phyloP scores from a whole-genome alignment of 108 stramenopile species.

The Poteriospumella lacustris region DNA sequence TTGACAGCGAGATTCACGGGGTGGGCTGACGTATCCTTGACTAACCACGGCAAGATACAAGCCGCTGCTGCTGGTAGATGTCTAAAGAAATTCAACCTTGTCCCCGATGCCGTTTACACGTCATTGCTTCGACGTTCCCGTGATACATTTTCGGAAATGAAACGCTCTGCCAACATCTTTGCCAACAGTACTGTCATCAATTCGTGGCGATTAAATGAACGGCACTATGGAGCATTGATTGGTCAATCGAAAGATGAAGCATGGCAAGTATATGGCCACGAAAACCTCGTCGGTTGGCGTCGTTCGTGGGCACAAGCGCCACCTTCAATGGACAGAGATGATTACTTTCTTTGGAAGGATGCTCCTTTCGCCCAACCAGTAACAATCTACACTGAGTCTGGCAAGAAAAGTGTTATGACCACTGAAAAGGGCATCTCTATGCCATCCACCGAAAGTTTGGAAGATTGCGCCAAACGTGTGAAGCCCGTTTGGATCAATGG shows the following conservation, averaged over 20 bases:
- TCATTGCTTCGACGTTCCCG: neutral
- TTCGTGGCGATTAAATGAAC: slow-evolving; percentile 45
- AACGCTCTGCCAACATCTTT: neutral
- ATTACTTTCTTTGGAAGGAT: neutral
- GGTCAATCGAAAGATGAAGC: slow-evolving; percentile 40
- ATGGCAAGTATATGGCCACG: slow-evolving; percentile 36
- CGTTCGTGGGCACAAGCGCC: slow-evolving; percentile 34
- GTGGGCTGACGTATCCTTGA: slow-evolving; percentile 43
- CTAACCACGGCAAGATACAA: slow-evolving; percentile 35
- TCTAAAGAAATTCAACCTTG: neutral
- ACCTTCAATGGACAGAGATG: slow-evolving; percentile 36
- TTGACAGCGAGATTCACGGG: slow-evolving; percentile 25
- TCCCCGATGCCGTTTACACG: neutral
- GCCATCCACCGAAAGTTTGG: slow-evolving; percentile 45
- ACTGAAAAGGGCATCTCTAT: slow-evolving; percentile 28
- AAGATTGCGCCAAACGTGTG: slow-evolving; percentile 39
- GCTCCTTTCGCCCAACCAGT: slow-evolving; percentile 36
- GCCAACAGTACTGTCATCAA: neutral
- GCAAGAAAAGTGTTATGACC: neutral
- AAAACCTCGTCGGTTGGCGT: slow-evolving; percentile 37
- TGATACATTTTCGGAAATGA: neutral
- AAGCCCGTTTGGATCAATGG: slow-evolving; percentile 13
- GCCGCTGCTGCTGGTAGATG: neutral
- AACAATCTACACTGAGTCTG: neutral
- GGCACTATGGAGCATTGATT: slow-evolving; percentile 51